Percentiles rank a stretch among this genome's conserved stretches.
These are phyloP conservation scores for Mycena epipterygia DNA, from an alignment of 768 basidiomycete genomes.

Conservation along the genomic window DNA sequence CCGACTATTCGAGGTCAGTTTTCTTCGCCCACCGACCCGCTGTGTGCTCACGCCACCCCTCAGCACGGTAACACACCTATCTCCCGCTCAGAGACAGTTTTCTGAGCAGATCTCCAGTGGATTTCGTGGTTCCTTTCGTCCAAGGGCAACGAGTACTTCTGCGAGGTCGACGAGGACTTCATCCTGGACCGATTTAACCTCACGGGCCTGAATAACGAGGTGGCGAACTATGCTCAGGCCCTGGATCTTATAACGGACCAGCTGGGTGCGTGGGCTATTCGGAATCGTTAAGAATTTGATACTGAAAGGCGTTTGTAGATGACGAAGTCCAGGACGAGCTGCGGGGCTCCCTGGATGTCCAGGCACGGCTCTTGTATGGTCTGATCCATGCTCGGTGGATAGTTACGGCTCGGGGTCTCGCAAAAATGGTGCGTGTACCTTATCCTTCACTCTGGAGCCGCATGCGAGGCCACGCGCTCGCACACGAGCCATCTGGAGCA, in stretches of 20 bases:
- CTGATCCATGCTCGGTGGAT: constrained; percentile 98
- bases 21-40: constrained; percentile 31
- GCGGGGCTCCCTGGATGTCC: constrained; percentile 91
- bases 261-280: constrained; percentile 71
- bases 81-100: background rate
- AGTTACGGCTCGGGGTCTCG: constrained; percentile 91
- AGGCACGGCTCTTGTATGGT: constrained; percentile 94
- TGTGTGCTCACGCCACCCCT: constrained; percentile 4
- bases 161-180: constrained; percentile 99
- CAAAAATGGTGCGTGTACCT: constrained; percentile 84
- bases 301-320: constrained; percentile 59
- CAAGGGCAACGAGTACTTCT: constrained; percentile 99
- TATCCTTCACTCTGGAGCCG: background rate
- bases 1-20: constrained; percentile 93
- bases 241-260: constrained; percentile 97
- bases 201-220: constrained; percentile 96
- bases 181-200: constrained; percentile 98
- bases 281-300: background rate
- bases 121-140: constrained; percentile 98
- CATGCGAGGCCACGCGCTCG: background rate
- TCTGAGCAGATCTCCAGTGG: constrained; percentile 69
- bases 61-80: constrained; percentile 51
- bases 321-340: constrained; percentile 96
- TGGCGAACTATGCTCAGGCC: constrained; percentile 94
- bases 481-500: background rate